These are phyloP conservation scores for Globisporangium lucens DNA, from an alignment of 352 stramenopile genomes.

Conservation along the genomic window DNA sequence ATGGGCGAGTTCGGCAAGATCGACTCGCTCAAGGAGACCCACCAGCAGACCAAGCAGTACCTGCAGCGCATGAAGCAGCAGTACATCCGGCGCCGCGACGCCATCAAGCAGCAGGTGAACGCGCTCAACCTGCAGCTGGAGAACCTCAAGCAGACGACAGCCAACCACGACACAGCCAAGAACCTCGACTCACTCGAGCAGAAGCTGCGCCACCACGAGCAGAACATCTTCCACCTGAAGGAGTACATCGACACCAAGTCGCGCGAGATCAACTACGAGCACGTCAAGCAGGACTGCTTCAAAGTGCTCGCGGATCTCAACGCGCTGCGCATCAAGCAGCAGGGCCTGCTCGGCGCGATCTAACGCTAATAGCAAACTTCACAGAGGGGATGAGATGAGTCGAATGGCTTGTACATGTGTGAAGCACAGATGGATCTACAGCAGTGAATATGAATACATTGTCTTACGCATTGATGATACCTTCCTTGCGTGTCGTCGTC, in stretches of 20 bases:
- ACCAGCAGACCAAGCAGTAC: slow-evolving; percentile 77
- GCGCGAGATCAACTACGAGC: slow-evolving; percentile 88
- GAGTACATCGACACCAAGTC: slow-evolving; percentile 89
- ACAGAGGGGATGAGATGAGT: not conserved
- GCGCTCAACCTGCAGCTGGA: slow-evolving; percentile 62
- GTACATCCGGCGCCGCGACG: slow-evolving; percentile 81
- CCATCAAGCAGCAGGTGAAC: slow-evolving; percentile 84
- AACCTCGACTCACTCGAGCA: slow-evolving; percentile 84
- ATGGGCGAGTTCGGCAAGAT: slow-evolving; percentile 89
- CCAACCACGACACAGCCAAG: slow-evolving; percentile 75
- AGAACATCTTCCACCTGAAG: slow-evolving; percentile 91
- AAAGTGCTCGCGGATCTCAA: slow-evolving; percentile 75
- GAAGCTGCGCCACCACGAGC: slow-evolving; percentile 89
- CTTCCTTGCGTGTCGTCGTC: not conserved
- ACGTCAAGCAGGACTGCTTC: slow-evolving; percentile 79
- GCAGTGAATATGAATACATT: not conserved
- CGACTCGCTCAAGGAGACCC: slow-evolving; percentile 78
- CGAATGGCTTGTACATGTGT: not conserved
- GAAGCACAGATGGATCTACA: not conserved
- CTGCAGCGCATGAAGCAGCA: slow-evolving; percentile 71
- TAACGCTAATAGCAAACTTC: not conserved
- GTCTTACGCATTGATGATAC: not conserved
- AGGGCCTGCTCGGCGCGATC: slow-evolving; percentile 27
- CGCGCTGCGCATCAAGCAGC: slow-evolving; percentile 58
- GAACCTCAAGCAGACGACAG: slow-evolving; percentile 68